Base-by-base conservation (phyloP, 805 yeast genomes). In the Nakazawaea wyomingensis region DNA sequence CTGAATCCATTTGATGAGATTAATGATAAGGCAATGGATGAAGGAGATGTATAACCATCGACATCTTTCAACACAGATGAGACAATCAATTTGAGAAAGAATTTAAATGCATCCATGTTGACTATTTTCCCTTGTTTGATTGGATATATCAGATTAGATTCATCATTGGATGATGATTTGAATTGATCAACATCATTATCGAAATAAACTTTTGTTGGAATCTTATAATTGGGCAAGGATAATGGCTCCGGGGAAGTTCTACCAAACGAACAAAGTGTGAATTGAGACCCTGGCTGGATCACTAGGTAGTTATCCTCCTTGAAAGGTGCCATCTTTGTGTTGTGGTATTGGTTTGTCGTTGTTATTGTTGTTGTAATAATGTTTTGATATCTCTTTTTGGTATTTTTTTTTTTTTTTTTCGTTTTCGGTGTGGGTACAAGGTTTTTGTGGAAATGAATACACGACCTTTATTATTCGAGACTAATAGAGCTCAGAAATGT, bases 201-300 rank as follows among this genome's bases (percentile, higher is more conserved):
- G 49, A 47, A 19, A 66, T 62, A 52, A 7, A 91, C 95, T 30
- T 69, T 69, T 0, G 96, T 80, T n/a, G 96, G 95, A 22, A 89
- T 68, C 44, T 78, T 77, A 49, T 74, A 76, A 20, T 80, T 75
- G 1, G 97, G 95, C 2, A 93, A 87, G 7, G 84, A 65, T 48
- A 86, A 71, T 1, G 85, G 69, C 41, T 76, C 82, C 52, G 84
- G 95, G 2, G 26, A 16, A 21, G 72, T 69, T 21, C 90, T 67
- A 2, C 96, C 96, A 57, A 85, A 80, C 51, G 84, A 85, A 22
- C 86, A 85, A 42, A 82, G 66, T 0, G 97, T 87, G 42, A 73
- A 65, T 41, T 66, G 68, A 2, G 95, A 83, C 22, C 96, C 96
- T 1, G 95, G 86, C 43, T 87, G 81, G 22, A 90, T 74, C 22